Evolutionary conservation across 2,329 filamentous ascomycete species (phyloP).

Genomic region (Nannizziopsis arthrosporioides): DNA sequence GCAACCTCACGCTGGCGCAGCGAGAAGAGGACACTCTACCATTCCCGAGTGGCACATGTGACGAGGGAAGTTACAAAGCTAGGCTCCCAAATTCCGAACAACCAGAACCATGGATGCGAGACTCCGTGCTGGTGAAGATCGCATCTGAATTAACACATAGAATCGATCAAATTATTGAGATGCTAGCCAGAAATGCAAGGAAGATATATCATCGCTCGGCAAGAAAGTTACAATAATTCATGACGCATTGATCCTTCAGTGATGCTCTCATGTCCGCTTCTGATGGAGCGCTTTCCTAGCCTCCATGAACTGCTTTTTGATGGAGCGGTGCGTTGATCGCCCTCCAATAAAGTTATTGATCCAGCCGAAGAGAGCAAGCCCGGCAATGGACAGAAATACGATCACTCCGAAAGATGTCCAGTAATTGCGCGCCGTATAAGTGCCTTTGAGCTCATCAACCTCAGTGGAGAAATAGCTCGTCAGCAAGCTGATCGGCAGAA

Average conservation of each 20-base stretch:
- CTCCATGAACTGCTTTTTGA: conserved; percentile 28
- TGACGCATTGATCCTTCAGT: not conserved
- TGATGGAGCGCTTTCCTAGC: conserved; percentile 17
- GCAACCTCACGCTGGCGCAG: not conserved
- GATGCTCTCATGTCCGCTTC: not conserved
- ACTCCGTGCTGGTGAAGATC: no score
- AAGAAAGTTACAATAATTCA: not conserved
- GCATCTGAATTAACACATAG: no score
- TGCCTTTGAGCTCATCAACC: conserved; percentile 43
- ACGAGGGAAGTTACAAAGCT: not conserved
- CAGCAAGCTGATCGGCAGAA: conserved; percentile 63
- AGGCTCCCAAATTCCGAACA: conserved; percentile 10
- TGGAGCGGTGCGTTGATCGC: conserved; percentile 40
- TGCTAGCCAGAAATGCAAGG: no score
- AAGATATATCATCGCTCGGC: not conserved
- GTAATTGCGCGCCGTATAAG: conserved; percentile 53
- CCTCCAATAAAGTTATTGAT: conserved; percentile 48
- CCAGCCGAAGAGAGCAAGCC: conserved; percentile 47
- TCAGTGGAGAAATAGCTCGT: conserved; percentile 62
- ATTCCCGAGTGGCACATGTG: conserved; percentile 8
- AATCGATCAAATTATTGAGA: no score
- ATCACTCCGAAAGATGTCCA: conserved; percentile 58
- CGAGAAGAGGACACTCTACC: conserved; percentile 6
- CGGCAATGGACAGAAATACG: conserved; percentile 46
- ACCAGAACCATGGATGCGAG: not conserved